A percentile compares a stretch with the other conserved stretches of the same genome.
phyloP scores from a whole-genome alignment of 2,329 filamentous ascomycete genomes.

The Xylaria sp. region DNA sequence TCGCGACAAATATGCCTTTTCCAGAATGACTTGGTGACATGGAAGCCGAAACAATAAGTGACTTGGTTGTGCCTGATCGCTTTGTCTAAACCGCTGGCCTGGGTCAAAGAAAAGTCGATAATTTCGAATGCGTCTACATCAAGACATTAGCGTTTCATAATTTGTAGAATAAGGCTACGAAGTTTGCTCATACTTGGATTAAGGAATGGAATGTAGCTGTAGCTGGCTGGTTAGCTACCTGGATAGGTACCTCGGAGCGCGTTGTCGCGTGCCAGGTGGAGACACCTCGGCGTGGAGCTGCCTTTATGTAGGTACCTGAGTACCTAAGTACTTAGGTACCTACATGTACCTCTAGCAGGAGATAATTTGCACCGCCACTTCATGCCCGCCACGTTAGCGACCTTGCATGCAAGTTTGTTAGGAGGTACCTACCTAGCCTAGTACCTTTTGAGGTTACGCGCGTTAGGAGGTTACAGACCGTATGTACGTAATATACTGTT shows the following conservation, averaged over 20 bases:
- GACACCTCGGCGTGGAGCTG: conserved; percentile 2
- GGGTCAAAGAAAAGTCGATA: conserved; percentile 18
- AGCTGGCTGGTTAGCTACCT: conserved; percentile 12
- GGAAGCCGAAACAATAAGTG: conserved; percentile 32
- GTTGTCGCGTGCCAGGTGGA: conserved; percentile 34
- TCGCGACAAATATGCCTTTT: conserved; percentile 41
- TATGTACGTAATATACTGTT: no score
- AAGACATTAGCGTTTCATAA: conserved; percentile 15
- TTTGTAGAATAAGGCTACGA: neutral
- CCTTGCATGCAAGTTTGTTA: no score
- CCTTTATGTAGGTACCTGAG: conserved; percentile 9
- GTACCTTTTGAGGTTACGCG: neutral
- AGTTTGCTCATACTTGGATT: conserved; percentile 1
- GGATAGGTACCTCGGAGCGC: conserved; percentile 14
- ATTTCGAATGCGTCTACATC: conserved; percentile 30
- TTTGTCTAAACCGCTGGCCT: conserved; percentile 31
- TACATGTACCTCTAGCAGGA: no score
- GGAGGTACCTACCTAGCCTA: neutral
- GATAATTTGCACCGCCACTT: conserved; percentile 23
- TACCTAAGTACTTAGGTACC: neutral
- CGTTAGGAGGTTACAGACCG: no score
- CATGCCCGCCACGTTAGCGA: neutral
- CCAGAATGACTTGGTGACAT: conserved; percentile 43
- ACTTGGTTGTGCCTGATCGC: conserved; percentile 5
- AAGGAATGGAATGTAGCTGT: conserved; percentile 17